Evolutionary conservation across 345 rosid genomes (phyloP).

Genomic region (Theobroma cacao): DNA sequence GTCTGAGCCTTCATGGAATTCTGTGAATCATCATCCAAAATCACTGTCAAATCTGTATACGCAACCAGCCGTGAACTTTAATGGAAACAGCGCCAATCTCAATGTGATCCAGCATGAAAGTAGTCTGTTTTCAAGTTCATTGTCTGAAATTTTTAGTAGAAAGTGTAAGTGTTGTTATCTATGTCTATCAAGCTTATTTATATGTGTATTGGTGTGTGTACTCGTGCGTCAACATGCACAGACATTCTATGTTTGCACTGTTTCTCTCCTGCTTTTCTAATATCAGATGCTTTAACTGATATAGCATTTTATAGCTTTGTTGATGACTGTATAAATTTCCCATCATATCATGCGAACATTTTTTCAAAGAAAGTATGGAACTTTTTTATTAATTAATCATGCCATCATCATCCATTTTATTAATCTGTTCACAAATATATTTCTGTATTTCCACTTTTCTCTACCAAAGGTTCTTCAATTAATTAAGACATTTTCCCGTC

Average conservation of each 20-base stretch:
- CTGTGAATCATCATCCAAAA: conserved; percentile 36
- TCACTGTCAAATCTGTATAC: conserved; percentile 40
- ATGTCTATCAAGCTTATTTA: background rate
- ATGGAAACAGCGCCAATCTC: conserved; percentile 29
- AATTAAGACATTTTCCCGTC: background rate
- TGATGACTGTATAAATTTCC: conserved; percentile 6
- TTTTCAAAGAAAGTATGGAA: background rate
- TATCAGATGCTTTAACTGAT: conserved; percentile 1
- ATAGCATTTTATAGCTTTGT: background rate
- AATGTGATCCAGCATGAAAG: conserved; percentile 64
- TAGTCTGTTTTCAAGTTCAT: conserved; percentile 89
- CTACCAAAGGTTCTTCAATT: background rate
- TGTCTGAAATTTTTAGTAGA: conserved; percentile 71
- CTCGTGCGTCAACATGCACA: background rate
- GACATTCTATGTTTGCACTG: background rate
- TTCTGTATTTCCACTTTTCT: background rate
- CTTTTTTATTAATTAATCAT: background rate
- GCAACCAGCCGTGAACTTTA: conserved; percentile 31
- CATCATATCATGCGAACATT: background rate
- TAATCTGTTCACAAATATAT: background rate
- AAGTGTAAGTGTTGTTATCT: conserved; percentile 52
- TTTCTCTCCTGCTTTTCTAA: background rate
- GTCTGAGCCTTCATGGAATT: conserved; percentile 42
- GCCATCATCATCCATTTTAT: background rate
- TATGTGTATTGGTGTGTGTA: background rate